Percentiles rank a stretch among this genome's conserved stretches.
phyloP scores from a whole-genome alignment of 768 basidiomycete genomes.

The Lactarius trivialis region DNA sequence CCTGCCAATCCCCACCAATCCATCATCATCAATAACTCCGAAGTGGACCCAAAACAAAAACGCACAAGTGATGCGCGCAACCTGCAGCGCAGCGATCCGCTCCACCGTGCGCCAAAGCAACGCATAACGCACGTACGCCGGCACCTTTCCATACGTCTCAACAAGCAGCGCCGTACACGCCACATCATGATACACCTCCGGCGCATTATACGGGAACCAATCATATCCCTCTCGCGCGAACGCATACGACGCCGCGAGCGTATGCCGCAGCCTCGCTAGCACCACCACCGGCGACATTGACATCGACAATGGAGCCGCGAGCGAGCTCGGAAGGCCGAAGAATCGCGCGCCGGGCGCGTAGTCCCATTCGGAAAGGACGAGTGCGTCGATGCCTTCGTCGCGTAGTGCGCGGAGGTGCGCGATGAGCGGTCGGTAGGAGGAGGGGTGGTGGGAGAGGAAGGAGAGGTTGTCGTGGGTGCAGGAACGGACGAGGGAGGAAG shows the following conservation, averaged over 20 bases:
- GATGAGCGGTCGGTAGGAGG: neutral
- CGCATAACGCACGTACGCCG: neutral
- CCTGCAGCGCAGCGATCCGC: neutral
- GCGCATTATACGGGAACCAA: constrained; percentile 1
- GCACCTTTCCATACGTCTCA: neutral
- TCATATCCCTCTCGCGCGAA: neutral
- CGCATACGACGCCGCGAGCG: neutral
- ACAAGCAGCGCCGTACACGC: neutral
- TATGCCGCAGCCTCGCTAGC: neutral
- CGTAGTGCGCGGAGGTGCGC: neutral
- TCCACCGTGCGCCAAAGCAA: neutral
- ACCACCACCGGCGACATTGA: neutral
- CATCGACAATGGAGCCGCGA: neutral
- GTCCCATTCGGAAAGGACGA: neutral
- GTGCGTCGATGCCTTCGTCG: neutral
- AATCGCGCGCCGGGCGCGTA: neutral
- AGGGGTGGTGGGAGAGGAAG: neutral
- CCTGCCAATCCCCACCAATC: no score
- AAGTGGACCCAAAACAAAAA: neutral
- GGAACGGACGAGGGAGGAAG: neutral
- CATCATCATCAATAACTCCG: neutral
- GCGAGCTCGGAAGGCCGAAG: neutral
- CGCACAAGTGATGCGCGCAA: neutral
- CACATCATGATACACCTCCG: neutral
- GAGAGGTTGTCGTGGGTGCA: neutral